Evolutionary conservation across 2,329 filamentous ascomycete genomes (phyloP).

Genomic region (Pseudogymnoascus sp.): DNA sequence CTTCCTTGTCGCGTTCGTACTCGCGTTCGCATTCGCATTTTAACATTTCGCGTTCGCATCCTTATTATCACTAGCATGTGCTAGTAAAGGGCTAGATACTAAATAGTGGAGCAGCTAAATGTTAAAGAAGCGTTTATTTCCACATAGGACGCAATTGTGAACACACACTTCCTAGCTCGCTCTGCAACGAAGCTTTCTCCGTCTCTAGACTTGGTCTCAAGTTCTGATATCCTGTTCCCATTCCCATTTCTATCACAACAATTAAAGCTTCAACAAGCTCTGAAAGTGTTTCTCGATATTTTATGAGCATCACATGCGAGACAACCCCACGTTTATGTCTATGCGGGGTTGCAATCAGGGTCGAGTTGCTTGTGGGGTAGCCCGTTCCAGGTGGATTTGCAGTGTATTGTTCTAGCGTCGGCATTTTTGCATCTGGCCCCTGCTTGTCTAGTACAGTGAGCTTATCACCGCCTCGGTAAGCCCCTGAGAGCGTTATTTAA

Average conservation of each 20-base stretch:
- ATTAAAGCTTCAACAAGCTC: not conserved
- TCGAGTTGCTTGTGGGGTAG: not conserved
- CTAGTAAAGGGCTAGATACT: not conserved
- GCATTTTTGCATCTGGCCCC: not conserved
- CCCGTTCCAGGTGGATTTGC: not conserved
- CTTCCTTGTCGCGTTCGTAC: not conserved
- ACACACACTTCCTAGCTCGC: not conserved
- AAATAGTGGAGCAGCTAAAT: not conserved
- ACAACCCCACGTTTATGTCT: not conserved
- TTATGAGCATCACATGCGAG: not conserved
- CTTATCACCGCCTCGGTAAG: not conserved
- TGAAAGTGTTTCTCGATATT: not conserved
- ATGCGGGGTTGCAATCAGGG: not conserved
- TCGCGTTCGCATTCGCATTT: not conserved
- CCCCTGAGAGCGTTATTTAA: not conserved
- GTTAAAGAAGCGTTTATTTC: not conserved
- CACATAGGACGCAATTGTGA: not conserved
- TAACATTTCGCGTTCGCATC: not conserved
- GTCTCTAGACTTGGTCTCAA: not conserved
- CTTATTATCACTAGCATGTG: not conserved
- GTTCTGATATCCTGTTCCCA: not conserved
- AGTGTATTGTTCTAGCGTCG: not conserved
- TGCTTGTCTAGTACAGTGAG: not conserved
- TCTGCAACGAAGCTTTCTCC: not conserved
- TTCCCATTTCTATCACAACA: not conserved